Evolutionary conservation across 768 basidiomycete genomes (phyloP).

Genomic region (Trametopsis cervina): DNA sequence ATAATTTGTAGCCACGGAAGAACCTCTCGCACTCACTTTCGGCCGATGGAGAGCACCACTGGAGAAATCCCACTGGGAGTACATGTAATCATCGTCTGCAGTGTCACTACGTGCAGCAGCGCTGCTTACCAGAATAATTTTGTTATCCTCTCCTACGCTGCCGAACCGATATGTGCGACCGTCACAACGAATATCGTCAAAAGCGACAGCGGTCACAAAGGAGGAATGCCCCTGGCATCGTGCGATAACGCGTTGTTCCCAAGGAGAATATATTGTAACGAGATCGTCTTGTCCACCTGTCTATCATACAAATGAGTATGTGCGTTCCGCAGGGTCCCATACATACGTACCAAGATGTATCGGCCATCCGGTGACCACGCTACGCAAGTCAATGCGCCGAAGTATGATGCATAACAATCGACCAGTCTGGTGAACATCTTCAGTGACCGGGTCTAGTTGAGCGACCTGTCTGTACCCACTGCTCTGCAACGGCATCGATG

Average conservation of each 20-base stretch:
- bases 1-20: not conserved
- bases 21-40: constrained; percentile 48
- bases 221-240: constrained; percentile 96
- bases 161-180: constrained; percentile 91
- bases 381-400: constrained; percentile 84
- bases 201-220: constrained; percentile 84
- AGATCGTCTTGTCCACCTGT: constrained; percentile 98
- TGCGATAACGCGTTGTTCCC: constrained; percentile 91
- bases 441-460: not conserved
- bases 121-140: constrained; percentile 70
- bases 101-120: not conserved
- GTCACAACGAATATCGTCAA: constrained; percentile 85
- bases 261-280: constrained; percentile 88
- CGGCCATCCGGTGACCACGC: constrained; percentile 96
- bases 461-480: constrained; percentile 42
- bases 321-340: not conserved
- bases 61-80: constrained; percentile 84
- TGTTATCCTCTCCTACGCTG: constrained; percentile 96
- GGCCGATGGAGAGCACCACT: constrained; percentile 87
- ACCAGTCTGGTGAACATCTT: constrained; percentile 51
- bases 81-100: constrained; percentile 10
- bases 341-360: constrained; percentile 64
- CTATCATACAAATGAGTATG: constrained; percentile 29
- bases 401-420: constrained; percentile 93
- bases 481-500: constrained; percentile 81